Conservation (phyloP, 257 asterid species). For the Ligustrum vulgare region DNA sequence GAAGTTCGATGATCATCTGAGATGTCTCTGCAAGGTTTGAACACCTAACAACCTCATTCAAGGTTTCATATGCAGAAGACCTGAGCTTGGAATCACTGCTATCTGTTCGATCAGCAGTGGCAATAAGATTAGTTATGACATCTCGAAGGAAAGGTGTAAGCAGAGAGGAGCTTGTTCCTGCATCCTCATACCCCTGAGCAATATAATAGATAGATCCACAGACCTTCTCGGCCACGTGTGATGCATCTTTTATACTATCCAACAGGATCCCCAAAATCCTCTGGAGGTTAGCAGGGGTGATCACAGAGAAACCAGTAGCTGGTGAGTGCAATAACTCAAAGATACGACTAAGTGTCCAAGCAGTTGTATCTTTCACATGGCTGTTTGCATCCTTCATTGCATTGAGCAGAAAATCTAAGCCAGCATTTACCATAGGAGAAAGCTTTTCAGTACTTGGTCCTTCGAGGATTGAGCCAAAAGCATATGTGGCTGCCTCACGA, state of each 20-base stretch:
- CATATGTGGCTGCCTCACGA: slow-evolving; percentile 84
- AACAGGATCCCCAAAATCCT: slow-evolving; percentile 53
- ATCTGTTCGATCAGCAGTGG: slow-evolving; percentile 70
- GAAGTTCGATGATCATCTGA: slow-evolving; percentile 55
- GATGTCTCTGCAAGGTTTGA: slow-evolving; percentile 66
- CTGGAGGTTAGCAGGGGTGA: slow-evolving; percentile 65
- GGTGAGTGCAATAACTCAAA: slow-evolving; percentile 79
- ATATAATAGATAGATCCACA: slow-evolving; percentile 85
- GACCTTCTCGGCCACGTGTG: slow-evolving; percentile 77
- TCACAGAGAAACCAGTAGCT: slow-evolving; percentile 58
- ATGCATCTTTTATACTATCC: slow-evolving; percentile 66
- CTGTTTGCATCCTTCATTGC: slow-evolving; percentile 74
- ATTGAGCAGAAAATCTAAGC: slow-evolving; percentile 62
- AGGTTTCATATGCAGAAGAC: slow-evolving; percentile 70
- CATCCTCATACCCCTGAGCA: slow-evolving; percentile 85
- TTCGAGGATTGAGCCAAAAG: slow-evolving; percentile 89
- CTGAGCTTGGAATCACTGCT: slow-evolving; percentile 66
- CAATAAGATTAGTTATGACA: slow-evolving; percentile 52
- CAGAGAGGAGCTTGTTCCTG: slow-evolving; percentile 62
- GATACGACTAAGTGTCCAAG: slow-evolving; percentile 93
- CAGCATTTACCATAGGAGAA: slow-evolving; percentile 76
- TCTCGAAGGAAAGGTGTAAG: slow-evolving; percentile 68
- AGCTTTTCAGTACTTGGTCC: slow-evolving; percentile 78
- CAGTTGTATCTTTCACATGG: slow-evolving; percentile 85
- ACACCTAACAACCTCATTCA: slow-evolving; percentile 76